Percentiles rank a stretch among this genome's conserved stretches.
phyloP scores from a whole-genome alignment of 2,329 filamentous ascomycete species.

The Rhynchosporium secalis region DNA sequence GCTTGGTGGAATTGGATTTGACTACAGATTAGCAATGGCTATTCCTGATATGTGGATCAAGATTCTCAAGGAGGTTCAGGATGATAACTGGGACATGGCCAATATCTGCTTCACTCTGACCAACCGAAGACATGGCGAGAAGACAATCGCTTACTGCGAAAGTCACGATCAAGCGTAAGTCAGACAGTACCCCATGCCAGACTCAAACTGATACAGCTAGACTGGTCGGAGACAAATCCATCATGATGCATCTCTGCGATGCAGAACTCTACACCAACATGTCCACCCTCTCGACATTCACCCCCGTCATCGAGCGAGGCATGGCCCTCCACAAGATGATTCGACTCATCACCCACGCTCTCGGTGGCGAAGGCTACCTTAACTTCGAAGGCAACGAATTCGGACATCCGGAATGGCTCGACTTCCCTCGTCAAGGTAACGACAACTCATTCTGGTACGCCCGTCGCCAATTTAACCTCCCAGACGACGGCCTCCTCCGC shows the following conservation, averaged over 20 bases:
- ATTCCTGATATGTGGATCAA: conserved; percentile 99
- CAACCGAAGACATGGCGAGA: conserved; percentile 92
- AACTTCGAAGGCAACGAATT: conserved; percentile 99
- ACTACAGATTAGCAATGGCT: conserved; percentile 96
- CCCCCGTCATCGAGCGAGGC: conserved; percentile 83
- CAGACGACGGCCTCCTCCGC: conserved; percentile 80
- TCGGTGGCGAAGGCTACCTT: conserved; percentile 94
- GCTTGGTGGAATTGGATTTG: conserved; percentile 90
- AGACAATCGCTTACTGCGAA: conserved; percentile 97
- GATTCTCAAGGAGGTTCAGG: conserved; percentile 88
- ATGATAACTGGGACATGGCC: conserved; percentile 84
- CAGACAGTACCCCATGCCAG: background rate
- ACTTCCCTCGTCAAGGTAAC: conserved; percentile 94
- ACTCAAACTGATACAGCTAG: conserved; percentile 48
- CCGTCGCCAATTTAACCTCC: conserved; percentile 87
- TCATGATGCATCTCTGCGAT: conserved; percentile 98
- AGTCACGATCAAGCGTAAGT: conserved; percentile 95
- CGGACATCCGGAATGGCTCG: conserved; percentile 97
- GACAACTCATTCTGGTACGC: conserved; percentile 93
- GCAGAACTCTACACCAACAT: conserved; percentile 98
- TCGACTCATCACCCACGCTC: conserved; percentile 82
- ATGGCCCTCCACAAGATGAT: conserved; percentile 98
- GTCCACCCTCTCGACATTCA: conserved; percentile 82
- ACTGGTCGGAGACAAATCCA: conserved; percentile 91
- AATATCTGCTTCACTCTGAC: conserved; percentile 84